Base-by-base conservation (phyloP, 345 rosid species). In the Trapa bicornis region DNA sequence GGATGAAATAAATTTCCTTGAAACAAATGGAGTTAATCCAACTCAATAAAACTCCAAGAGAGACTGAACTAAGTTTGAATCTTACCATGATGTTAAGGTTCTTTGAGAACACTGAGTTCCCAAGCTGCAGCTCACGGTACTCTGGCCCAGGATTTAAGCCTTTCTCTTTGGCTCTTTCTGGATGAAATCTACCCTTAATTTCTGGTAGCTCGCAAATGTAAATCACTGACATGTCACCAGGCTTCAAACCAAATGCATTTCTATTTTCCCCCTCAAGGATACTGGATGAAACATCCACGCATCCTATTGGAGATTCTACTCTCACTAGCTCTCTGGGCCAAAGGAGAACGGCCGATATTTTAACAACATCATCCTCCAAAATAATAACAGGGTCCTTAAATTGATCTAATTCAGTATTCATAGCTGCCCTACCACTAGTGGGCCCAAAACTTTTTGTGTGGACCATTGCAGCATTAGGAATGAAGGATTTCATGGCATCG, bases 381-480 rank as follows among this genome's bases (percentile, higher is more conserved):
- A 93, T 87, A 75, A 83, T 82, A 69, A 85, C 74, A 64, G 86
- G 86, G 6, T 83, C 85, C 42, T 68, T 54, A 63, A 70, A 68
- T 69, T 70, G 80, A 67, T 61, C 78, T 58, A 75, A 77, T 69
- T 78, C 80, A 66, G 76, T 67, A 33, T 65, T 66, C 56, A 72
- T 61, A 43, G 68, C 70, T 58, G 82, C 77, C 76, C 79, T 81
- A 74, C 79, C 79, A 65, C 77, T 48, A 67, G 68, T 63, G 3
- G 83, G 78, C 36, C 97, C 99, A 77, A 90, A 93, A 75, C 95
- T 80, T 57, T 72, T 80, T 6, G 99, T 84, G 68, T 93, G 91
- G 79, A 93, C 95, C 99, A 91, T 93, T 65, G 99, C 87, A 66
- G 97, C 96, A 71, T 87, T 92, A 67, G 97, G 97, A 77, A 88